A percentile compares a stretch with the other conserved stretches of the same genome.
Conservation (phyloP, 768 basidiomycete genomes). For the Trametes coccinea region DNA sequence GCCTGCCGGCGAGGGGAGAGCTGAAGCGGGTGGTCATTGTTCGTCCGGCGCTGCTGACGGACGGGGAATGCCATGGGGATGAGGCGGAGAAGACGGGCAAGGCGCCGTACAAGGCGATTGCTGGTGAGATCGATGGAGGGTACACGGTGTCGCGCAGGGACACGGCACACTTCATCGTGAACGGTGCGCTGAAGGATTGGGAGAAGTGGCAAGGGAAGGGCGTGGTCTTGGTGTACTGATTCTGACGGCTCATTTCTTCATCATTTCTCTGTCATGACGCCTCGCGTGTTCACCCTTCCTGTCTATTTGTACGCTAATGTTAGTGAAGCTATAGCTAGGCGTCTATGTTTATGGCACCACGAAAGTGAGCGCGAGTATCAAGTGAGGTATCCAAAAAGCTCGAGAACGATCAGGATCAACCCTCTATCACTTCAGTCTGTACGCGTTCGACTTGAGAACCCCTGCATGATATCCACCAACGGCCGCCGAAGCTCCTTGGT, state of each 20-base stretch:
- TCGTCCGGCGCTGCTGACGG: slow-evolving; percentile 58
- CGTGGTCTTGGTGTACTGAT: slow-evolving; percentile 31
- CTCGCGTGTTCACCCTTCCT: background rate
- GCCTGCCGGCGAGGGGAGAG: slow-evolving; percentile 44
- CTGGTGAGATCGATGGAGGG: slow-evolving; percentile 30
- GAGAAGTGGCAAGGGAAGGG: slow-evolving; percentile 51
- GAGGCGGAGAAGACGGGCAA: slow-evolving; percentile 32
- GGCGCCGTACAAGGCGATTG: slow-evolving; percentile 42
- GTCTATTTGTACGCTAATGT: background rate
- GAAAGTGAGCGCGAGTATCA: no score
- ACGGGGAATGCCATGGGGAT: slow-evolving; percentile 48
- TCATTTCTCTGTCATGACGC: background rate
- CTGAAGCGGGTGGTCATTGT: slow-evolving; percentile 51
- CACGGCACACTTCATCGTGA: slow-evolving; percentile 64
- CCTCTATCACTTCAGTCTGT: no score
- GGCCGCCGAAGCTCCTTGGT: slow-evolving; percentile 27
- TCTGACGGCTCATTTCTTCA: background rate
- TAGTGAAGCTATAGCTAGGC: background rate
- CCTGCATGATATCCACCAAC: slow-evolving; percentile 34
- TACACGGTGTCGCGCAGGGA: slow-evolving; percentile 65
- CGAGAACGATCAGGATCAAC: no score
- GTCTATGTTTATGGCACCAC: background rate
- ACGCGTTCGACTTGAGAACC: slow-evolving; percentile 27
- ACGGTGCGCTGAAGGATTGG: slow-evolving; percentile 50
- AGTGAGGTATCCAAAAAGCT: no score